These are phyloP conservation scores for Aureobasidium melanogenum DNA, from an alignment of 2,329 filamentous ascomycete species.

Conservation along the genomic window DNA sequence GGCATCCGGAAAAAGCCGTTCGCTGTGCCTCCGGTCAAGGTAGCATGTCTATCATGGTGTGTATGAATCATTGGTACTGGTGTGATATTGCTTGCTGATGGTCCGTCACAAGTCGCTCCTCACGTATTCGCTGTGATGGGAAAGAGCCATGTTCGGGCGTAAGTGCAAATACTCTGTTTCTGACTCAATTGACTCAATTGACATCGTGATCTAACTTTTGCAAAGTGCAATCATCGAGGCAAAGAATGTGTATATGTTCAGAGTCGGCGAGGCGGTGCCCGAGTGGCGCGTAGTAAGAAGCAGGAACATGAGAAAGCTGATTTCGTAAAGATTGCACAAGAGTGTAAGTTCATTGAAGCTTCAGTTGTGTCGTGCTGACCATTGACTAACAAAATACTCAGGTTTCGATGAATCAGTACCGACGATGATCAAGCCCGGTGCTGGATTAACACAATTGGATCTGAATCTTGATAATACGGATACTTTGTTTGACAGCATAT, in stretches of 20 bases:
- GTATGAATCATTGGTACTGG: neutral
- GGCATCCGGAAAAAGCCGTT: slow-evolving; percentile 9
- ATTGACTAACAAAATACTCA: neutral
- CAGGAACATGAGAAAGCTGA: neutral
- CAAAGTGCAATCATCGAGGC: neutral
- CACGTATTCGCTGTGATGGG: slow-evolving; percentile 11
- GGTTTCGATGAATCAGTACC: slow-evolving; percentile 4
- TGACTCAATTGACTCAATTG: too few relatives aligned
- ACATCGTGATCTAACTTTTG: neutral
- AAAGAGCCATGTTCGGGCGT: slow-evolving; percentile 10
- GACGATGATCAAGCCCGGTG: slow-evolving; percentile 9
- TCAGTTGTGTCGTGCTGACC: neutral
- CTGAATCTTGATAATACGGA: neutral
- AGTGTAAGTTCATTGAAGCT: neutral
- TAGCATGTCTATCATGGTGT: slow-evolving; percentile 8
- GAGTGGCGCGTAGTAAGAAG: neutral
- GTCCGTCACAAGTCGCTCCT: neutral
- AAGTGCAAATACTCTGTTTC: neutral
- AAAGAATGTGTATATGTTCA: slow-evolving; percentile 3
- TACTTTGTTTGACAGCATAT: slow-evolving; percentile 3
- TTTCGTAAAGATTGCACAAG: slow-evolving; percentile 1
- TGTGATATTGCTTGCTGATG: neutral
- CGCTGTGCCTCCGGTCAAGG: slow-evolving; percentile 7
- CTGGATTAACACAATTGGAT: slow-evolving; percentile 6
- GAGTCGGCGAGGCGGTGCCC: slow-evolving; percentile 13